Base-by-base conservation (phyloP, 805 yeast species). In the Torulaspora gathmanii region DNA sequence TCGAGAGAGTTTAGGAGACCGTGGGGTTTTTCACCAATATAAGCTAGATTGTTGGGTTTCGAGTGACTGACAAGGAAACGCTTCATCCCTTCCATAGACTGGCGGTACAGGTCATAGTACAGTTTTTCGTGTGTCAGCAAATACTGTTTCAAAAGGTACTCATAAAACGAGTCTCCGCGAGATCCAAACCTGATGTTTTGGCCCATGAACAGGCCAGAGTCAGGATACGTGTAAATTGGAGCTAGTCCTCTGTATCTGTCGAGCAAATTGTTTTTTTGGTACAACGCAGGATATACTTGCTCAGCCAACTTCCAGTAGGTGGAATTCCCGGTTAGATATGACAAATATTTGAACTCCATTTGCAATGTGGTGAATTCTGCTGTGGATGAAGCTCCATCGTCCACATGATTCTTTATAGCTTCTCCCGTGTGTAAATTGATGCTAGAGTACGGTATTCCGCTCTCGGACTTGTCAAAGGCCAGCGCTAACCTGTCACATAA, bases 111-210 rank as follows among this genome's bases (percentile, higher is more conserved):
- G 11, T 78, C 76, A 56, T 79, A 70, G 64, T 87, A 89, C 9
- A 83, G 60, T 49, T 70, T 63, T 58, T 78, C 77, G 45, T 73
- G 73, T 1, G 96, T 87, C 64, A 86, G 90, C 52, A 90, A 66
- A 58, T 83, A 86, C 65, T 88, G 96, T 64, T 89, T 89, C 52
- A 89, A 71, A 36, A 90, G 70, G 61, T 88, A 88, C 67, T 90
- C 96, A 60, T 90, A 89, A 63, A 89, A 90, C 0, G 96, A 86
- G 65, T 89, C 97, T 38, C 96, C 97, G 54, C 96, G 74, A 0
- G 95, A 84, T 0, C 97, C 97, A 45, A 90, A 69, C 51, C 96
- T 75, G 49, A 91, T 86, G 42, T 76, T 65, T 1, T 61, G 56
- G 0, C 88, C 88, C 47, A 71, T 77, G 63, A 78, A 88, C 49